These are phyloP conservation scores for Ploettnerulaceae sp. DNA, from an alignment of 2,329 filamentous ascomycete species.

Conservation along the genomic window DNA sequence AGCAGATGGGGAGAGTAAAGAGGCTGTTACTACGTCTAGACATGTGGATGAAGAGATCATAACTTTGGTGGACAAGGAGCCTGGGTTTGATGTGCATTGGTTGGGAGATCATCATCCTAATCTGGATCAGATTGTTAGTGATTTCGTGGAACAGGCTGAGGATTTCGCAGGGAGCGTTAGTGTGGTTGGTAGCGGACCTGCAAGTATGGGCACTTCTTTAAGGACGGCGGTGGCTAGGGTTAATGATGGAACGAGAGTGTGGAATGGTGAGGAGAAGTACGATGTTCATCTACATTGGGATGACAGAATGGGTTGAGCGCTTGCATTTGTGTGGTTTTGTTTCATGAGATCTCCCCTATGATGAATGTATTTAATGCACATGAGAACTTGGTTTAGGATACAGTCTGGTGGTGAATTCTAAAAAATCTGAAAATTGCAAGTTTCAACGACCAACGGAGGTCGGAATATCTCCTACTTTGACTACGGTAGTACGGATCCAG, in stretches of 20 bases:
- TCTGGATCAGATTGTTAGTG: conserved; percentile 41
- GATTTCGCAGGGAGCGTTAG: conserved; percentile 42
- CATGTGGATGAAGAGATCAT: too few species aligned
- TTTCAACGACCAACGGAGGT: too few species aligned
- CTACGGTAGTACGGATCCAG: too few species aligned
- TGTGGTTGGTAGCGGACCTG: conserved; percentile 57
- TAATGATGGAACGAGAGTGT: conserved; percentile 50
- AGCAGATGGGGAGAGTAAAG: background rate
- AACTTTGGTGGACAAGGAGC: too few species aligned
- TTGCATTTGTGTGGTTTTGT: too few species aligned
- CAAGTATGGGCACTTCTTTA: conserved; percentile 54
- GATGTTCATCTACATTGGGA: conserved; percentile 56
- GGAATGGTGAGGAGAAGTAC: conserved; percentile 51
- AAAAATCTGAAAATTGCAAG: too few species aligned
- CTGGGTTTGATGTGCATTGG: background rate
- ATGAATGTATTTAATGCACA: too few species aligned
- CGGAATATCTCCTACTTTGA: too few species aligned
- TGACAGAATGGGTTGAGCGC: conserved; percentile 43
- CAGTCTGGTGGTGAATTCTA: too few species aligned
- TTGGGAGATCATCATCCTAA: conserved; percentile 34
- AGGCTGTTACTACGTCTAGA: background rate
- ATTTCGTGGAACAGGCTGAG: conserved; percentile 45
- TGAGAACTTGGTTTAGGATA: too few species aligned
- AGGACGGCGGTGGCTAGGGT: conserved; percentile 47
- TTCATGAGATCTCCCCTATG: too few species aligned